phyloP scores from a whole-genome alignment of 2,329 filamentous ascomycete species.

The Claviceps purpurea region DNA sequence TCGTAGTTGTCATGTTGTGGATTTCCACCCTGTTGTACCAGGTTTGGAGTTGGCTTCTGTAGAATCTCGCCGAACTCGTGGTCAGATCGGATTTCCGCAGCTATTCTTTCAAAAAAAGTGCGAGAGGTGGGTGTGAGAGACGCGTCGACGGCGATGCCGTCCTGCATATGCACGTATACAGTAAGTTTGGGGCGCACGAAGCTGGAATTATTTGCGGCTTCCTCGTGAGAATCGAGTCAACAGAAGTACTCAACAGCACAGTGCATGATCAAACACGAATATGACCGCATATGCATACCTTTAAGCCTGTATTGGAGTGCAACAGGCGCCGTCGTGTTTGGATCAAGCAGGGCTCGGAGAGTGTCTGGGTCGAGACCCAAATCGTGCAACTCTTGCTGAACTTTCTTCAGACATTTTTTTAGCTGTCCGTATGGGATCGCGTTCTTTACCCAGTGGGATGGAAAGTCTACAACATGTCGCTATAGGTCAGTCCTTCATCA shows the following conservation, averaged over 20 bases:
- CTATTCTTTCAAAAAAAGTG: slow-evolving; percentile 47
- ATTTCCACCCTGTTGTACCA: neutral
- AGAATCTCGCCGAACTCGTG: neutral
- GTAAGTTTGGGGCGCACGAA: slow-evolving; percentile 54
- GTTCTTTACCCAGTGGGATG: slow-evolving; percentile 54
- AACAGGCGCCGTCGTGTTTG: slow-evolving; percentile 31
- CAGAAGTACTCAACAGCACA: neutral
- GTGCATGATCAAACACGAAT: neutral
- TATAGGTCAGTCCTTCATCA: neutral
- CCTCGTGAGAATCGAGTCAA: neutral
- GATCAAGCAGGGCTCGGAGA: slow-evolving; percentile 48
- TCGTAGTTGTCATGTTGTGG: slow-evolving; percentile 12
- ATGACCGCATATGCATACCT: slow-evolving; percentile 18
- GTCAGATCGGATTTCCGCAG: slow-evolving; percentile 25
- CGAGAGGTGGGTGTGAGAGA: slow-evolving; percentile 52
- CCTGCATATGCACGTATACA: slow-evolving; percentile 51
- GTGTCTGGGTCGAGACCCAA: slow-evolving; percentile 62
- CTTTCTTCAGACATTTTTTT: slow-evolving; percentile 79
- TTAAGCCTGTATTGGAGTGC: slow-evolving; percentile 43
- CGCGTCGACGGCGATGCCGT: slow-evolving; percentile 56
- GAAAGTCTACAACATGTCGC: slow-evolving; percentile 41
- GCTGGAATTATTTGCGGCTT: slow-evolving; percentile 26
- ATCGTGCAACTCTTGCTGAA: slow-evolving; percentile 55
- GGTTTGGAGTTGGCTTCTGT: neutral
- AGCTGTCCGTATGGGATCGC: slow-evolving; percentile 75